These are phyloP conservation scores for Fusarium compactum DNA, from an alignment of 2,329 filamentous ascomycete species.

Conservation along the genomic window DNA sequence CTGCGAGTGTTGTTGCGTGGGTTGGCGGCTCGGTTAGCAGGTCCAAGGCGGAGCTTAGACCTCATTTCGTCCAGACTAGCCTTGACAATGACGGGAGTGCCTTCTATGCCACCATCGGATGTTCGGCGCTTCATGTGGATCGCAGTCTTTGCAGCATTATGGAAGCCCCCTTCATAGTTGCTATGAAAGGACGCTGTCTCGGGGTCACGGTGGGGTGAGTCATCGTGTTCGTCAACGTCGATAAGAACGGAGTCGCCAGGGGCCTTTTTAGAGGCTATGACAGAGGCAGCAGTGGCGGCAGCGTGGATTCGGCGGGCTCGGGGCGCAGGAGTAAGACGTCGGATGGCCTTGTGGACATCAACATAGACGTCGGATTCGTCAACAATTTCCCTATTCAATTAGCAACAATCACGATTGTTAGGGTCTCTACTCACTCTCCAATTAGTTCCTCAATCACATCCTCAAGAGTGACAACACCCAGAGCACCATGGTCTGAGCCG, in stretches of 20 bases:
- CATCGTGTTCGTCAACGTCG: constrained; percentile 59
- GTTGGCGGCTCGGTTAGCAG: constrained; percentile 74
- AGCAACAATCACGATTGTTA: constrained; percentile 5
- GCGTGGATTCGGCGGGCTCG: constrained; percentile 70
- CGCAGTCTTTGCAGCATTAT: constrained; percentile 63
- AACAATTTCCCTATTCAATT: constrained; percentile 83
- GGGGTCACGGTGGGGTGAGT: constrained; percentile 40
- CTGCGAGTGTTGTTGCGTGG: constrained; percentile 70
- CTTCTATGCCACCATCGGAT: constrained; percentile 66
- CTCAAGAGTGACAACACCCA: constrained; percentile 95
- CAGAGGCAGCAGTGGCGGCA: constrained; percentile 49
- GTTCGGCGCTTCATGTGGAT: constrained; percentile 71
- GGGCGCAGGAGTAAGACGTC: constrained; percentile 86
- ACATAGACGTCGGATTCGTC: constrained; percentile 99
- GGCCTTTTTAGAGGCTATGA: constrained; percentile 49
- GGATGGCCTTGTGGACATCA: constrained; percentile 97
- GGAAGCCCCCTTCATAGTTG: constrained; percentile 55
- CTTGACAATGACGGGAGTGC: constrained; percentile 65
- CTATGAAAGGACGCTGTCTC: constrained; percentile 55
- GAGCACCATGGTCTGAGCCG: constrained; percentile 88
- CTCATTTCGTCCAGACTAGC: constrained; percentile 72
- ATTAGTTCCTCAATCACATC: constrained; percentile 99
- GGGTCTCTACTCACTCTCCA: constrained; percentile 78
- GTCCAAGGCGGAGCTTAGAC: constrained; percentile 73
- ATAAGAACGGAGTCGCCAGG: constrained; percentile 50